These are phyloP conservation scores for Saussurea involucrata DNA, from an alignment of 129 eudicot genomes.

Conservation along the genomic window DNA sequence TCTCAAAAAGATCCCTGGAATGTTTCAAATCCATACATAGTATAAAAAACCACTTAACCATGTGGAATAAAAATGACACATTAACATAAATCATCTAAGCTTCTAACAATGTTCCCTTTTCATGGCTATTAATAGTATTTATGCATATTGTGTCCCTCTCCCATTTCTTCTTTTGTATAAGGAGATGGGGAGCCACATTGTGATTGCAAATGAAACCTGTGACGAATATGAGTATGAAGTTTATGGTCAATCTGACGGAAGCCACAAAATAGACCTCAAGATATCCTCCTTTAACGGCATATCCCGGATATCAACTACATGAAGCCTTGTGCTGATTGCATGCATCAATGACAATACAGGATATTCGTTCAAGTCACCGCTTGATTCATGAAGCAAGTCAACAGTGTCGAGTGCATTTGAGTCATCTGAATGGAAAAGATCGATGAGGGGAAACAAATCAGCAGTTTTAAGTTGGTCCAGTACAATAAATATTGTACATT, in stretches of 20 bases:
- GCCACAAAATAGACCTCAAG: slow-evolving; percentile 43
- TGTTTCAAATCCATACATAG: slow-evolving; percentile 17
- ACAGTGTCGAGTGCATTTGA: slow-evolving; percentile 35
- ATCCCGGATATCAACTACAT: slow-evolving; percentile 46
- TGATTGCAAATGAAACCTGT: not conserved
- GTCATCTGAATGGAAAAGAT: slow-evolving; percentile 27
- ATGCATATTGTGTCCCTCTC: not conserved
- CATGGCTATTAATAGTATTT: not conserved
- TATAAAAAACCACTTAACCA: slow-evolving; percentile 28
- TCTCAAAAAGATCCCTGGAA: slow-evolving; percentile 47
- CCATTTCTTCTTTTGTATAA: not conserved
- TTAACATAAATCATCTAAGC: not conserved
- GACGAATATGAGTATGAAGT: slow-evolving; percentile 12
- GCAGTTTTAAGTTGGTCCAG: slow-evolving; percentile 43
- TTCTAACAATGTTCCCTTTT: not conserved
- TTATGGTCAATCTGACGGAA: slow-evolving; percentile 22
- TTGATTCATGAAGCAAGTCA: slow-evolving; percentile 37
- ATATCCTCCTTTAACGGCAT: slow-evolving; percentile 36
- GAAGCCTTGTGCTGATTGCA: slow-evolving; percentile 45
- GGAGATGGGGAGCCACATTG: slow-evolving; percentile 11
- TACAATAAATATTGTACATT: slow-evolving; percentile 27
- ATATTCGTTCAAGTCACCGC: slow-evolving; percentile 29
- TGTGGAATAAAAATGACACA: not conserved
- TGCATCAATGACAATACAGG: slow-evolving; percentile 35
- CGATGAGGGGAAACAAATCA: slow-evolving; percentile 48